Base-by-base conservation (phyloP, 176 grass and related monocot genomes). In the Tillandsia leiboldiana region DNA sequence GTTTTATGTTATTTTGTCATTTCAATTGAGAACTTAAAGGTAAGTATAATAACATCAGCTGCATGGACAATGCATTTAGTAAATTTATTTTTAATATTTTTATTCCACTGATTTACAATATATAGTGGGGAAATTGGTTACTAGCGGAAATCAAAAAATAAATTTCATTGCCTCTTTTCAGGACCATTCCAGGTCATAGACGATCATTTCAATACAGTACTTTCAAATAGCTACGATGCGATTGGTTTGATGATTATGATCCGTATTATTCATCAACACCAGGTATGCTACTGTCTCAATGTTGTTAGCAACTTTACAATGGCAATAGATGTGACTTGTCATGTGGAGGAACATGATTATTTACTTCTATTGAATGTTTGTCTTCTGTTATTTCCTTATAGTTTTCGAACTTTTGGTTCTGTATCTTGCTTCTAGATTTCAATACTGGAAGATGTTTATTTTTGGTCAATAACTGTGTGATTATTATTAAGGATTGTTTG, bases 161-260 rank as follows among this genome's bases (percentile, higher is more conserved):
- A 61, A 23, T 56, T 56, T 61, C 56, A 56, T n/a, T 23, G 76
- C 63, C 76, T 72, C 56, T 68, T 51, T 80, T 61, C 80, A 96
- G 94, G 94, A 67, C 94, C 94, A 63, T 91, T 97, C 77, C 89
- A 90, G 77, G 94, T 92, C 78, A 91, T 97, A 57, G 94, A 92
- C 81, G 94, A 97, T 76, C 80, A 97, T 87, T 92, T 97, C 69
- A 81, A 83, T 80, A 79, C 76, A 72, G 69, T 97, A 63, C 86
- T 97, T 64, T 82, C 86, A 81, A 92, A 92, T 77, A 90, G 87
- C 69, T 97, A 90, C 15, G 89, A 97, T 70, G 89, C 89, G 56
- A 97, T 97, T 48, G 94, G 89, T 49, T 90, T 97, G 80, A 97
- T 97, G 94, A 84, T 97, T 75, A 97, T 97, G 89, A 97, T 97